These are phyloP conservation scores for Vanderwaltozyma yarrowii DNA, from an alignment of 805 yeast genomes.

Conservation along the genomic window DNA sequence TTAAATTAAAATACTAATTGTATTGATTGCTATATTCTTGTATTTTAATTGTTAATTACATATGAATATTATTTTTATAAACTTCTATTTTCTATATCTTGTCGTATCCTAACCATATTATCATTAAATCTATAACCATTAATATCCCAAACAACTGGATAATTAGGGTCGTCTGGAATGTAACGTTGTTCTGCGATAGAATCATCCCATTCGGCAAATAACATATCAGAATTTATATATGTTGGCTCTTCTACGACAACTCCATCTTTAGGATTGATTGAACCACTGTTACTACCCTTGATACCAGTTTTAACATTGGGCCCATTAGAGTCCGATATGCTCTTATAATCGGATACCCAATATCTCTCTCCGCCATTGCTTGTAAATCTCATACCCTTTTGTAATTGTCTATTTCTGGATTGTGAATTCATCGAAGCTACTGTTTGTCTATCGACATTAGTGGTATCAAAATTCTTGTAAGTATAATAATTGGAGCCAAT, in stretches of 20 bases:
- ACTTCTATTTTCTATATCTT: background rate
- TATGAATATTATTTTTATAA: background rate
- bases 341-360: constrained; percentile 46
- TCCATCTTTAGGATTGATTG: no score
- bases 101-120: constrained; percentile 15
- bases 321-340: constrained; percentile 3
- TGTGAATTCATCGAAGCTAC: constrained; percentile 59
- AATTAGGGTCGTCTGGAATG: constrained; percentile 26
- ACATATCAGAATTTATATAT: no score
- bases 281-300: no score
- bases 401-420: constrained; percentile 57
- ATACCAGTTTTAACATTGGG: no score
- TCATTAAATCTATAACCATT: constrained; percentile 20
- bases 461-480: constrained; percentile 74
- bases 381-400: constrained; percentile 74
- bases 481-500: constrained; percentile 65
- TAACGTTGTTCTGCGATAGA: constrained; percentile 13
- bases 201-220: constrained; percentile 19
- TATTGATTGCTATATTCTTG: no score
- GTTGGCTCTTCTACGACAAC: no score
- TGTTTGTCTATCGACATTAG: constrained; percentile 39
- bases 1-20: no score
- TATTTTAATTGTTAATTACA: background rate
- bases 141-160: constrained; percentile 26
- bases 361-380: constrained; percentile 71